Evolutionary conservation across 768 basidiomycete genomes (phyloP), one percentile per base, ranked within the genome.

Genomic region (Auricularia heimuer): DNA sequence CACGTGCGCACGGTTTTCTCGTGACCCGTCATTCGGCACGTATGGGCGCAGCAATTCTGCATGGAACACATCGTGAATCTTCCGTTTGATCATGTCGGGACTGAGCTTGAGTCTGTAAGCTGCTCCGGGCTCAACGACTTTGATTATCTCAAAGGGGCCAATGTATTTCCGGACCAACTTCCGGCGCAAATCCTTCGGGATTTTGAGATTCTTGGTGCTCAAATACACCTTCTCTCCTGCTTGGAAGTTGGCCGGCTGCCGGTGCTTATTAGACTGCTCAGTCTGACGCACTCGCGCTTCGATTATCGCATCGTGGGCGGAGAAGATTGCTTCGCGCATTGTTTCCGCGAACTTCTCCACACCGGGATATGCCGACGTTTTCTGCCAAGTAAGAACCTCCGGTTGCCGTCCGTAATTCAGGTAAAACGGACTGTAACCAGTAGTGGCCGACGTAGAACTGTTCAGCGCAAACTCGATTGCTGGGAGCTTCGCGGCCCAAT

Each of bases 401-500:
- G 76, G 77, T 68, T 72, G 68, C 3, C 69, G 66, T 2, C 78
- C 76, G n/a, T 65, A 67, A 54, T 76, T 76, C 8, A 77, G 66
- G 63, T 75, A 74, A 68, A 79, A 80, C 0, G 77, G 79, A 8
- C 74, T 61, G 63, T 70, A 76, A 4, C 76, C 75, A 0, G 77
- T 79, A 0, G 71, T 71, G 12, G 74, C 72, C 0, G 77, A 76
- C 0, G 70, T 54, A 1, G 77, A 75, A 1, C 61, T 65, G 62
- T 79, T 80, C 18, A 79, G 70, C 0, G 78, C 76, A 69, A 78
- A 78, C 65, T 79, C 76, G 34, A 77, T 75, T 10, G 64, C 71
- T 3, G 75, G 72, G 34, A 78, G 44, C 51, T 67, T 64, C 0
- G 42, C 3, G 1, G 68, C 73, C 76, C 75, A 78, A 54, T 74